phyloP scores from a whole-genome alignment of 768 basidiomycete species.

The Epithele typhae region DNA sequence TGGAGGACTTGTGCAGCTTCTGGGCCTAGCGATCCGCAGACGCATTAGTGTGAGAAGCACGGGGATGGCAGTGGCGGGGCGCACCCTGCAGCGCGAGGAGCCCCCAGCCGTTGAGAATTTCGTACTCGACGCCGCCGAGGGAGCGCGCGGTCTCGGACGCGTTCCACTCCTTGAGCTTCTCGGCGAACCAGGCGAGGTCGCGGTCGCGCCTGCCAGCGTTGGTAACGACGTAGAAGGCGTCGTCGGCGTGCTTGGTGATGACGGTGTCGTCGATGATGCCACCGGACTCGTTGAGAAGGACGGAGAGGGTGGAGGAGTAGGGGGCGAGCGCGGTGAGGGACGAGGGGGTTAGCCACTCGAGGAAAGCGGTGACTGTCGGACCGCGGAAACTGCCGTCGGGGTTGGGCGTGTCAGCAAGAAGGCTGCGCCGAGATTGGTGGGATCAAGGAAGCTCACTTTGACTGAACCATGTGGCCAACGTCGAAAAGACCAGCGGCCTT shows the following conservation, averaged over 20 bases:
- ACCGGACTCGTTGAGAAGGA: slow-evolving; percentile 82
- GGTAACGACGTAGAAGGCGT: slow-evolving; percentile 92
- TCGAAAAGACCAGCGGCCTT: slow-evolving; percentile 85
- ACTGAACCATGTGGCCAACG: slow-evolving; percentile 98
- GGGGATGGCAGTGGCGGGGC: slow-evolving; percentile 14
- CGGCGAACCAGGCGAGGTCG: slow-evolving; percentile 75
- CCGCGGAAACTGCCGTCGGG: slow-evolving; percentile 90
- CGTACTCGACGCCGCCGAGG: slow-evolving; percentile 68
- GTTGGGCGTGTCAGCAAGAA: background rate
- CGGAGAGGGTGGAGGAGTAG: slow-evolving; percentile 81
- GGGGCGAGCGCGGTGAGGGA: slow-evolving; percentile 63
- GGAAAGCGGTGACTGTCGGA: slow-evolving; percentile 68
- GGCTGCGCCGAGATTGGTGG: background rate
- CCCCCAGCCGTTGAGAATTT: slow-evolving; percentile 81
- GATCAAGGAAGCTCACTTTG: slow-evolving; percentile 47
- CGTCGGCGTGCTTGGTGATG: slow-evolving; percentile 76
- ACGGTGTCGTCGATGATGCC: slow-evolving; percentile 97
- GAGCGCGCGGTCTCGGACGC: slow-evolving; percentile 39
- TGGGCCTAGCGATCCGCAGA: slow-evolving; percentile 50
- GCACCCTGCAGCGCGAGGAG: slow-evolving; percentile 86
- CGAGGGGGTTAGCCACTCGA: slow-evolving; percentile 88
- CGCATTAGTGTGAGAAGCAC: too few species aligned
- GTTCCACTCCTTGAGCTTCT: slow-evolving; percentile 78
- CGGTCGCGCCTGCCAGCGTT: slow-evolving; percentile 85
- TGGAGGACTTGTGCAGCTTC: slow-evolving; percentile 80